Evolutionary conservation across 495 filamentous ascomycete genomes (phyloP), one percentile per base, ranked within the genome.

Genomic region (Neurospora terricola): DNA sequence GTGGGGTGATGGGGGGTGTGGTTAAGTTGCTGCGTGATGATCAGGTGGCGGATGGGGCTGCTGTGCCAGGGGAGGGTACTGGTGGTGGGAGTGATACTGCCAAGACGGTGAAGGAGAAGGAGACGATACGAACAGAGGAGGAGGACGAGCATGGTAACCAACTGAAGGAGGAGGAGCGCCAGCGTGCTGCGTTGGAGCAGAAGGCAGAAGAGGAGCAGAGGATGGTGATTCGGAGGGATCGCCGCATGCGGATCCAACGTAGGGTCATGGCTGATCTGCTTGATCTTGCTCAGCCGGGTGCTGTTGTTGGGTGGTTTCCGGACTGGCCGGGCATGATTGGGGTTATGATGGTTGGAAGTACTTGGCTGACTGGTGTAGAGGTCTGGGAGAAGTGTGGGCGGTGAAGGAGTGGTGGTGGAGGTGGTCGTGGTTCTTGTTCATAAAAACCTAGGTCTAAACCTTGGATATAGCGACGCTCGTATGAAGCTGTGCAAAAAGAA

Each of bases 201-300:
- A 70, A 42, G 14, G 38, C 38, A 1, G 38, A 40, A 40, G 12
- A 40, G 12, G 70, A 72, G 71, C 42, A 72, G 38, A 71, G 73
- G 23, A 34, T 11, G 2, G 38, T 2, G 74, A 73, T 14, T 71
- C 38, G 73, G 23, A 77, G 69, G 54, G 27, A 36, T 66, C 27
- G 54, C 27, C 12, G 27, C 14, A 66, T 36, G 54, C 54, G 54
- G 69, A 73, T 84, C 30, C 48, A 73, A 8, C 77, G 83, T 34
- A 81, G 82, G 62, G 76, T 90, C 38, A 72, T 87, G 4, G 84
- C 87, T 5, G 88, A 90, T 80, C 71, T 80, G 12, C 83, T 89
- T 73, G 90, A 92, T 76, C 71, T 91, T 43, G 70, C 87, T 16
- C 75, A 90, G 42, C 90, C 90, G 0, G 86, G 86, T 9, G 77